Evolutionary conservation across 2,329 filamentous ascomycete species (phyloP), one percentile per base, ranked within the genome.

Genomic region (Rutstroemia sp.): DNA sequence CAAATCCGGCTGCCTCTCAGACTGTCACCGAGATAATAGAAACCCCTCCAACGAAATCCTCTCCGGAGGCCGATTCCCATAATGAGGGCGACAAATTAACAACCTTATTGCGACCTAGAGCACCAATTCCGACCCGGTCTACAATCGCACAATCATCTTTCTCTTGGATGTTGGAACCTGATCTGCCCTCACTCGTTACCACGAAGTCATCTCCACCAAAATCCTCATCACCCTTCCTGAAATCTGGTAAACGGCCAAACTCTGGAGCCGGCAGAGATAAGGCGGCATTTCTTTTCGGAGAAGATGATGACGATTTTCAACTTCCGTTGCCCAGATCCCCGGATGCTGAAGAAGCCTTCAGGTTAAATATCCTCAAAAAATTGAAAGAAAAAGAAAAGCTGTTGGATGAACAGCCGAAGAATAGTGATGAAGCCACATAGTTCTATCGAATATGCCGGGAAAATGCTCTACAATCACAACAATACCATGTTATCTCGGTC

Each of bases 121-220:
- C 69, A 46, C 72, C 79, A 2, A 77, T 83, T 16, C 82, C 81
- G 0, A 82, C 82, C 19, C 78, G 85, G 21, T 87, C 86, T 3
- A 82, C 78, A 0, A 76, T 90, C 37, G 85, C 86, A 1, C 86
- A 88, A 62, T 89, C 87, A 7, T 87, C 84, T 4, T 91, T 89
- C 69, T 84, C 87, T 1, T 90, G 86, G 85, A 91, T 91, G 86
- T 75, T 91, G 2, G 83, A 84, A 61, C 79, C 68, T 34, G 67
- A 69, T 54, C 57, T 51, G 10, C 53, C 64, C 27, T 57, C 62
- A 19, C 49, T 39, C 19, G 61, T 63, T 9, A 46, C 55, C 2
- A 38, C 54, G 2, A 62, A 59, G 51, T 54, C 63, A 23, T 61
- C 63, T 39, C 57, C 66, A 3, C 64, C 64, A 12, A 68, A 65